These are phyloP conservation scores for Lactifluus pinguis DNA, from an alignment of 768 basidiomycete genomes.

Conservation along the genomic window DNA sequence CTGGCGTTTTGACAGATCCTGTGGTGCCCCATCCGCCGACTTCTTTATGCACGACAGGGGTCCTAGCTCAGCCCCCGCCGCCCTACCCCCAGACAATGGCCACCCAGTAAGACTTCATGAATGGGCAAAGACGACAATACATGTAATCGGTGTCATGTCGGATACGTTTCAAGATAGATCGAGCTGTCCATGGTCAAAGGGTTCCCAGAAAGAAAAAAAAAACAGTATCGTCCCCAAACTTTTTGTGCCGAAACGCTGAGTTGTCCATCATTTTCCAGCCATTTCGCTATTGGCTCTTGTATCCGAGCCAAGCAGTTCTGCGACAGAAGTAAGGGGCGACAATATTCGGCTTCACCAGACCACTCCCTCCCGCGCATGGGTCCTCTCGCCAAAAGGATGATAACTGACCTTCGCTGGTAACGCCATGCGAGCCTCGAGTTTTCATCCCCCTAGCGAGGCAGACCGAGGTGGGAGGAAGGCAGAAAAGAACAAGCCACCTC, in stretches of 20 bases:
- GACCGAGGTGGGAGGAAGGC: not conserved
- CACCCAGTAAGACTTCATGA: not conserved
- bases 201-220: no score
- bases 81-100: not conserved
- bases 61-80: not conserved
- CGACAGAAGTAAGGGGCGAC: no score
- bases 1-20: not conserved
- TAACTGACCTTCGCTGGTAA: not conserved
- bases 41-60: not conserved
- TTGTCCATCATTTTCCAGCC: not conserved
- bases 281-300: not conserved
- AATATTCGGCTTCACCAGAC: not conserved
- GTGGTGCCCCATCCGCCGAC: not conserved
- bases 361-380: not conserved
- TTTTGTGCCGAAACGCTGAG: not conserved
- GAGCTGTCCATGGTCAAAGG: not conserved
- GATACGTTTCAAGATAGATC: no score
- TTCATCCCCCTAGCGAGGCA: not conserved
- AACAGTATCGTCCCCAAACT: no score
- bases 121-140: not conserved
- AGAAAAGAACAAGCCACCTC: not conserved
- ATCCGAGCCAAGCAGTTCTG: not conserved
- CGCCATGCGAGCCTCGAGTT: not conserved
- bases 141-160: no score
- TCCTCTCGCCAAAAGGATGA: not conserved